Base-by-base conservation (phyloP, 441 rosid species). In the Viola pubescens region DNA sequence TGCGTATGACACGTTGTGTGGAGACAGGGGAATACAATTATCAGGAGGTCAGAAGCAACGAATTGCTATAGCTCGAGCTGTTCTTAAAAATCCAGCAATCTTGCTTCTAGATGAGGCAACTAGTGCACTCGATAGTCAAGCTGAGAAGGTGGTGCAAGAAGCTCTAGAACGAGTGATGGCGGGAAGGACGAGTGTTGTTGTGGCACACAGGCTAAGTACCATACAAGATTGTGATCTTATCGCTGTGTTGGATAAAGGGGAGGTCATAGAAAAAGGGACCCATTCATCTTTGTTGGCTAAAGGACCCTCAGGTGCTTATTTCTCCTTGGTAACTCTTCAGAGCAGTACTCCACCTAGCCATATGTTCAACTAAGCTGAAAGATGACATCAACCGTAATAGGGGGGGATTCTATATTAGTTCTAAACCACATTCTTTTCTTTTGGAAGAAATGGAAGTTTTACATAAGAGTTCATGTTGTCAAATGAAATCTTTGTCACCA, bases 201-300 rank as follows among this genome's bases (percentile, higher is more conserved):
- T 70, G 34, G 75, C 75, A 6, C 75, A 74, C 49, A 45, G 65
- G n/a, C 38, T 60, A 13, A 50, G 65, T 14, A 60, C 70, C 9
- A 46, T 67, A 3, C 59, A 63, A 38, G 70, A 60, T 44, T 84
- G 88, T 53, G 83, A 81, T 40, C 41, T 59, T 4, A 84, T 84
- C 46, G 81, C 79, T 0, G 89, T 89, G 64, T 13, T 79, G 62
- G 78, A 81, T 9, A 79, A 75, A 63, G 91, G 91, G 0, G 63
- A 51, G 12, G 72, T 88, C 10, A 79, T 82, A 13, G 91, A 86
- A 68, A 68, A 76, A 74, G 96, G 94, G 59, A 70, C 77, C 38
- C 94, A 84, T 59, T 70, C 80, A 0, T 76, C 86, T 38, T 74
- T 84, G 72, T 54, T 82, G 78, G 80, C 81, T 0, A 77, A 66